phyloP scores from a whole-genome alignment of 495 filamentous ascomycete genomes.

The Penicillium verhagenii region DNA sequence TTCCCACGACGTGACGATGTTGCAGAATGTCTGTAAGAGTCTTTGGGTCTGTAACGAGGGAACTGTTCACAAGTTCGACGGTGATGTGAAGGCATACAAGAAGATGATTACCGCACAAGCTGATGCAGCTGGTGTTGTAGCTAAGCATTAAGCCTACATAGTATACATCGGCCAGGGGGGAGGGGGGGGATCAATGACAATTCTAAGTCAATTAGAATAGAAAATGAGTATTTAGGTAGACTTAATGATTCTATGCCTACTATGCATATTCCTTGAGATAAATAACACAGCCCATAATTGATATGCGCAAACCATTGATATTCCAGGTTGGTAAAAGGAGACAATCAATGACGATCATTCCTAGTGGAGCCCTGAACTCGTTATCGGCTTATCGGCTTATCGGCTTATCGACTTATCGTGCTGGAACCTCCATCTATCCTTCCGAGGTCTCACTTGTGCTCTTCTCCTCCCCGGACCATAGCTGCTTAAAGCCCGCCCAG shows the following conservation, averaged over 20 bases:
- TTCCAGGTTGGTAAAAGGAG: no score
- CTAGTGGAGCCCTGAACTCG: background rate
- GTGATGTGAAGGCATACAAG: constrained; percentile 97
- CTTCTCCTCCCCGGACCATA: background rate
- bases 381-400: background rate
- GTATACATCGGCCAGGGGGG: no score
- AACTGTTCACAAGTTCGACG: constrained; percentile 93
- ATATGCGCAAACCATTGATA: no score
- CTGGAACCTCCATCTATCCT: no score
- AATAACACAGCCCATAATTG: no score
- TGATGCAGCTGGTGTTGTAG: constrained; percentile 75
- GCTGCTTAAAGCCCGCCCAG: background rate
- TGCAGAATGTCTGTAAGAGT: constrained; percentile 90
- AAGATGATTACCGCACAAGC: constrained; percentile 91
- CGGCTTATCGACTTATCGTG: background rate
- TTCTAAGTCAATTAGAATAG: background rate
- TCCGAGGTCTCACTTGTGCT: background rate
- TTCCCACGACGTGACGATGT: constrained; percentile 97
- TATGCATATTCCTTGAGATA: no score
- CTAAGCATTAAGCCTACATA: constrained; percentile 31
- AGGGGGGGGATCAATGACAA: background rate
- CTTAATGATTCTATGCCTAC: no score
- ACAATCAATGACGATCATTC: background rate
- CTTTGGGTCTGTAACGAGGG: constrained; percentile 97
- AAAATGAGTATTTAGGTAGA: background rate